Base-by-base conservation (phyloP, 2,329 filamentous ascomycete species). In the Fusarium albosuccineum region DNA sequence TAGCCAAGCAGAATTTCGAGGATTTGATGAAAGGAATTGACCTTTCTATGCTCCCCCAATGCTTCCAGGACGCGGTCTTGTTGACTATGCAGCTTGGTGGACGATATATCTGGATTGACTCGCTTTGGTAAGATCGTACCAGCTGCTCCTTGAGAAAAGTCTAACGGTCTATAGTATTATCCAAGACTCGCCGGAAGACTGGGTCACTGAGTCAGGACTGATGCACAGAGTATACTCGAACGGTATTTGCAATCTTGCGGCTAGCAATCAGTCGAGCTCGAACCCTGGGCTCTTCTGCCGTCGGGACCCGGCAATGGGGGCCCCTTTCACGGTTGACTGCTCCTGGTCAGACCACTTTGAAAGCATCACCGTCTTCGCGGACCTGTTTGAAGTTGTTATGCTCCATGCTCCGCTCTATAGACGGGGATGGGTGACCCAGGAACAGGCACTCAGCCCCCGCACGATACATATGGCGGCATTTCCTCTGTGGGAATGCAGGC, bases 181-280 rank as follows among this genome's bases (percentile, higher is more conserved):
- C 11, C 46, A 37, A 26, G 46, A 50, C 33, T 50, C 46, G 13
- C 46, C 46, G 6, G 33, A 50, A 2, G 46, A 50, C 22, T 50
- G 46, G 46, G 17, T 14, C 2, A n/a, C 16, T 6, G 46, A 50
- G 9, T 50, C 46, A 1, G 33, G 17, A 16, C 5, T 37, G 7
- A 50, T 50, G 33, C 34, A 29, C 2, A 17, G 9, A 9, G 27
- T 37, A 5, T 50, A 50, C 6, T 50, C 46, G 2, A 37, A 39
- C 6, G 33, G 46, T 4, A n/a, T 50, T 6, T 50, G 46, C 46
- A 50, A 50, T 6, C 33, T 50, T 5, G 46, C 46, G 10, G 46
- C 46, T 3, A 50, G 46, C 9, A 27, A 27, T 6, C 33, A 50
- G 17, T 50, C 34, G 5, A 7, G 3, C 3, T 27, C 17, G 16